phyloP scores from a whole-genome alignment of 1,139 yeast species.

The Yamadazyma membranifaciens region DNA sequence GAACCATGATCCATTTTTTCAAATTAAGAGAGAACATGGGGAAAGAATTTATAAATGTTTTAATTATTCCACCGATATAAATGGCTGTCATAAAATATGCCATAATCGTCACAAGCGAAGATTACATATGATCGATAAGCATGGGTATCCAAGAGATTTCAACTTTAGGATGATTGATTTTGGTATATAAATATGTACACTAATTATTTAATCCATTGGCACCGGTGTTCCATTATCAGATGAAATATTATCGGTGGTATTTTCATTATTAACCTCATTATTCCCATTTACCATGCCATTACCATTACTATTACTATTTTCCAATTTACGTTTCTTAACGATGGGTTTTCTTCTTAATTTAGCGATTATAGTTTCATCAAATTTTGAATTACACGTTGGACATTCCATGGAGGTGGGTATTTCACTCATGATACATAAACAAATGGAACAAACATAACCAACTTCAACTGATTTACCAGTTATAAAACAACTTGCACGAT shows the following conservation, averaged over 20 bases:
- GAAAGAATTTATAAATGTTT: conserved; percentile 43
- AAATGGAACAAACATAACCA: conserved; percentile 94
- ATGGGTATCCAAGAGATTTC: conserved; percentile 47
- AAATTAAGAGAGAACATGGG: conserved; percentile 34
- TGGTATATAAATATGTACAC: conserved; percentile 14
- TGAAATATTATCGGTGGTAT: background rate
- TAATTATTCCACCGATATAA: conserved; percentile 10
- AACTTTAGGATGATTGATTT: conserved; percentile 37
- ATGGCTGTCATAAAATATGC: conserved; percentile 33
- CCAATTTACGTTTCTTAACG: conserved; percentile 42
- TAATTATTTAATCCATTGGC: background rate
- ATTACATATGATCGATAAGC: conserved; percentile 48
- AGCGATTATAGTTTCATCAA: conserved; percentile 47
- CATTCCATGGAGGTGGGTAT: conserved; percentile 55
- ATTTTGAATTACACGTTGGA: conserved; percentile 53
- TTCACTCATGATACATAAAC: conserved; percentile 76
- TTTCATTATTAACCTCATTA: background rate
- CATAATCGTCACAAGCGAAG: conserved; percentile 35
- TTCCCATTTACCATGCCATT: background rate
- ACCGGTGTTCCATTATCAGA: conserved; percentile 7
- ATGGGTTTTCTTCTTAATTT: conserved; percentile 52
- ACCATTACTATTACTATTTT: conserved; percentile 7
- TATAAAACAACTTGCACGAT: conserved; percentile 89
- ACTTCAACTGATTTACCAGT: conserved; percentile 88
- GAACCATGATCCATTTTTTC: conserved; percentile 50